Base-by-base conservation (phyloP, 768 basidiomycete genomes). In the Boletellus emodensis region DNA sequence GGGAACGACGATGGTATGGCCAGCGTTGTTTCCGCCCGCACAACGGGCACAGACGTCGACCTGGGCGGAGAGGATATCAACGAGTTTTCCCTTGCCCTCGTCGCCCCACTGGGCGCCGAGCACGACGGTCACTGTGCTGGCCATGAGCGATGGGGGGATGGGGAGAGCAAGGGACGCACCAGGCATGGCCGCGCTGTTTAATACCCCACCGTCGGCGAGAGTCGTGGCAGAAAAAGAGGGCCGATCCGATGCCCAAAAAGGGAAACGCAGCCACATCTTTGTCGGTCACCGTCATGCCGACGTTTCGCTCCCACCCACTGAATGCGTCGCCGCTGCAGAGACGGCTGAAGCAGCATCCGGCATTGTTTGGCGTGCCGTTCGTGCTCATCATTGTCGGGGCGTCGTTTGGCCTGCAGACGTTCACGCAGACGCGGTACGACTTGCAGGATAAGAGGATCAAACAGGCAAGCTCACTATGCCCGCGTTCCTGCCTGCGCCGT, bases 21-120 rank as follows among this genome's bases (percentile, higher is more conserved):
- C 96, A 20, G 96, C 96, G 66, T 99, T 99, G 75, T 97, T 98
- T 11, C 96, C 96, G 13, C 96, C 96, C 12, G 96, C 96, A 67
- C 93, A 97, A 41, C 96, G 82, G 17, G 94, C 95, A 62, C 94
- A 98, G 65, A 98, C 68, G 69, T 99, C 96, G 52, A 81, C 78
- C 38, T 94, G 81, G 13, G 87, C 90, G 35, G 94, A 81, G 57
- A 99, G 80, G 64, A 99, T 92, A 68, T 99, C 96, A 51, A 96
- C 96, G 49, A 99, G 83, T 73, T 99, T 98, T 14, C 92, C 92
- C 69, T 91, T 90, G 58, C 91, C 90, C 69, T 93, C 91, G 66
- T 94, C 91, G 40, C 91, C 91, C 91, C 91, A 94, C 63, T 94
- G 91, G 33, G 89, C 72, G 34, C 91, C 91, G 44, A 94, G 78